phyloP scores from a whole-genome alignment of 371 early-diverging fungal genomes.

The Zychaea mexicana region DNA sequence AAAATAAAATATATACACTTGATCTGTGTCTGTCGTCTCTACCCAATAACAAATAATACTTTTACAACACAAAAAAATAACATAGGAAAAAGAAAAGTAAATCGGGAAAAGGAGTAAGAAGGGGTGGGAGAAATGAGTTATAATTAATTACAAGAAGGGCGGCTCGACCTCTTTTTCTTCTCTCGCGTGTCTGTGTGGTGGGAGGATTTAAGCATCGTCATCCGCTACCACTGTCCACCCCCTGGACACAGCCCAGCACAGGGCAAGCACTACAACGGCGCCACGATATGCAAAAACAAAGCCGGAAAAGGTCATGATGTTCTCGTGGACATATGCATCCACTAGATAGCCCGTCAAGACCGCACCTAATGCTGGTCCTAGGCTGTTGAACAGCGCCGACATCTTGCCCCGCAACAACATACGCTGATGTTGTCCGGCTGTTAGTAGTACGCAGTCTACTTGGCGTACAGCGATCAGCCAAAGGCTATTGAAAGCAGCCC shows the following conservation, averaged over 20 bases:
- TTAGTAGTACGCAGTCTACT: conserved; percentile 14
- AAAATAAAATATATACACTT: too few species aligned
- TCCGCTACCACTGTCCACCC: conserved; percentile 7
- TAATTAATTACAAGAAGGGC: not conserved
- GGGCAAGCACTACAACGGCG: not conserved
- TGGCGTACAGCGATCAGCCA: conserved; percentile 21
- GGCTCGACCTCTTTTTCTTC: too few species aligned
- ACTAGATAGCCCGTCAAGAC: conserved; percentile 12
- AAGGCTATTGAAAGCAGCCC: conserved; percentile 12
- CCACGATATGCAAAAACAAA: conserved; percentile 9
- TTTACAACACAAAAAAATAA: not conserved
- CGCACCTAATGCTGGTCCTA: conserved; percentile 22
- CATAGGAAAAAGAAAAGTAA: not conserved
- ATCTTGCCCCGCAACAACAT: conserved; percentile 24
- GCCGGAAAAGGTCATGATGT: conserved; percentile 10
- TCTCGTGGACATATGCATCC: not conserved
- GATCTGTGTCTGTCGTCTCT: too few species aligned
- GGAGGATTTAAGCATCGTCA: not conserved
- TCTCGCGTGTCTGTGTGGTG: not conserved
- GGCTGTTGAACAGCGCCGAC: conserved; percentile 21
- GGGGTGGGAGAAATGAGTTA: not conserved
- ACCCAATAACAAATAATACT: not conserved
- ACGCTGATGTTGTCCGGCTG: conserved; percentile 19
- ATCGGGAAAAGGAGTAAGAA: too few species aligned
- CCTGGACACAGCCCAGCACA: conserved; percentile 11